A percentile compares a stretch with the other conserved stretches of the same genome.
phyloP scores from a whole-genome alignment of 2,329 filamentous ascomycete species.

The Ceratocystis eucalypticola region DNA sequence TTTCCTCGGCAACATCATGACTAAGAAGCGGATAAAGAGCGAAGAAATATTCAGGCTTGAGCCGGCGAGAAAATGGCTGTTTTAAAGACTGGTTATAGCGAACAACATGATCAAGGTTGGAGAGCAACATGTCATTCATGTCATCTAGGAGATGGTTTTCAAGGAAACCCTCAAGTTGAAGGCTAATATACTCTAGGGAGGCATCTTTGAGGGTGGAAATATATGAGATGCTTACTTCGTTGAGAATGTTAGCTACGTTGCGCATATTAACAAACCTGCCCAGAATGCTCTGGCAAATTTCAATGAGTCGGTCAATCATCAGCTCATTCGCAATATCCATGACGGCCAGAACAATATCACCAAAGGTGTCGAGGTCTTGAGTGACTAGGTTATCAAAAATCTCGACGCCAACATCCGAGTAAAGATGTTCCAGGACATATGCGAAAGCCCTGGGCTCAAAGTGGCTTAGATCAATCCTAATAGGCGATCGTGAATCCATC shows the following conservation, averaged over 20 bases:
- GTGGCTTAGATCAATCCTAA: constrained; percentile 72
- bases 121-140: constrained; percentile 68
- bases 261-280: constrained; percentile 73
- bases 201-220: constrained; percentile 78
- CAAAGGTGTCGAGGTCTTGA: constrained; percentile 64
- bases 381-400: constrained; percentile 67
- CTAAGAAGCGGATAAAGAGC: constrained; percentile 50
- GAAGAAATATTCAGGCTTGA: constrained; percentile 45
- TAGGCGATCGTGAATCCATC: constrained; percentile 25
- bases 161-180: constrained; percentile 83
- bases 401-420: constrained; percentile 66
- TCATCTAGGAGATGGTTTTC: constrained; percentile 80
- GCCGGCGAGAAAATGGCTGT: constrained; percentile 64
- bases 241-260: constrained; percentile 75
- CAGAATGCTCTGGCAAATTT: constrained; percentile 75
- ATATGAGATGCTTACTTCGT: constrained; percentile 71
- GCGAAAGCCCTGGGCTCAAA: constrained; percentile 59
- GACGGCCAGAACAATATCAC: constrained; percentile 81
- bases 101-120: constrained; percentile 67
- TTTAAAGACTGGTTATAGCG: constrained; percentile 68
- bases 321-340: constrained; percentile 84
- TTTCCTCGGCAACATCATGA: constrained; percentile 53
- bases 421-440: constrained; percentile 68
- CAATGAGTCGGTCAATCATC: constrained; percentile 82
- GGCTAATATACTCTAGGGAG: constrained; percentile 76